These are phyloP conservation scores for Stemphylium vesicarium DNA, from an alignment of 2,329 filamentous ascomycete genomes.

Conservation along the genomic window DNA sequence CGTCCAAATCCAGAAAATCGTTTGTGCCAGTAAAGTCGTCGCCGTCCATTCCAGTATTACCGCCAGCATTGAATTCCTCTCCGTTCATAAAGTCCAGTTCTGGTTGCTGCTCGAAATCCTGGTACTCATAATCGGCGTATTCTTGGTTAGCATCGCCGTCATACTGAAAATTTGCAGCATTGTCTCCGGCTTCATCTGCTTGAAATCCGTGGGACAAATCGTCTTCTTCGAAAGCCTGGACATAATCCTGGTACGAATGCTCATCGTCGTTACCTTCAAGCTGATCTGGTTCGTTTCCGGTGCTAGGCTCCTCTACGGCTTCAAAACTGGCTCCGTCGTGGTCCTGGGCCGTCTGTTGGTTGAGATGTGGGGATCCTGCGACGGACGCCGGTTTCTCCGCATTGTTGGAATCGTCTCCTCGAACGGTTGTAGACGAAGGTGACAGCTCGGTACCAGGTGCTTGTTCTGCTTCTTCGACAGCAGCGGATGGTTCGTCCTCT, in stretches of 20 bases:
- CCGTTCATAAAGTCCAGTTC: conserved; percentile 20
- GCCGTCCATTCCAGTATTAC: conserved; percentile 12
- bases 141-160: conserved; percentile 35
- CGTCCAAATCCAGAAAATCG: conserved; percentile 29
- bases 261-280: conserved; percentile 17
- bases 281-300: conserved; percentile 13
- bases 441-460: conserved; percentile 23
- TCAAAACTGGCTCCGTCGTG: conserved; percentile 5
- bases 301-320: conserved; percentile 4
- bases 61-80: conserved; percentile 13
- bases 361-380: conserved; percentile 1
- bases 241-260: conserved; percentile 27
- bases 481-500: conserved; percentile 38
- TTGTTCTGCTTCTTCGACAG: conserved; percentile 14
- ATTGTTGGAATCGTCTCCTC: conserved; percentile 38
- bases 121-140: conserved; percentile 27
- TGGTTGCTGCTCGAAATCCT: conserved; percentile 21
- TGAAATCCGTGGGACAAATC: conserved; percentile 21
- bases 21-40: conserved; percentile 20
- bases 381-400: conserved; percentile 10
- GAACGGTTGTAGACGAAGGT: conserved; percentile 42
- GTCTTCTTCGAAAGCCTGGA: conserved; percentile 18
- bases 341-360: conserved; percentile 5
- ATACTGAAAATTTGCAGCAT: conserved; percentile 18
- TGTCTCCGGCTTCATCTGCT: conserved; percentile 19